Evolutionary conservation across 176 grass and related monocot genomes (phyloP).

Genomic region (Triticum turgidum): DNA sequence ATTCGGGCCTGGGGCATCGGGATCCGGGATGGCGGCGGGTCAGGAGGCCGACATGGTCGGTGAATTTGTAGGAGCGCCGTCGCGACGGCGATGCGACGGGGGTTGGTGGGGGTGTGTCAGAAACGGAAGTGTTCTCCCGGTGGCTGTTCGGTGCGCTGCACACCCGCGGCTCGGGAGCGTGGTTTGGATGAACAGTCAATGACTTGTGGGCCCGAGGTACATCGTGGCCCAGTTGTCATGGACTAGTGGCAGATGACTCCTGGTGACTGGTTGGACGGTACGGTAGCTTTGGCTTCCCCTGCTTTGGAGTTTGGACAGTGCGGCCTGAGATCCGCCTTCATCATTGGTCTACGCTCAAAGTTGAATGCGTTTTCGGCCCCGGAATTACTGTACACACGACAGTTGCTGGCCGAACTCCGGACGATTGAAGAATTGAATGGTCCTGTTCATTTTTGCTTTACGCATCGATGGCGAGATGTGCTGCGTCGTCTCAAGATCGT

Average conservation of each 20-base stretch:
- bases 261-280: not conserved
- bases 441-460: too few species aligned
- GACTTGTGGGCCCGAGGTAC: not conserved
- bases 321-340: not conserved
- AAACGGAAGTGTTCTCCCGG: not conserved
- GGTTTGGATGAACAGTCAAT: not conserved
- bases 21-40: constrained; percentile 38
- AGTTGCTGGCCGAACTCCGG: too few species aligned
- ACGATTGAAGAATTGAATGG: too few species aligned
- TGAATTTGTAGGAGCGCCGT: constrained; percentile 37
- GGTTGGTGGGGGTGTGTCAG: constrained; percentile 22
- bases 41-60: constrained; percentile 16
- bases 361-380: not conserved
- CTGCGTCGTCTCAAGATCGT: too few species aligned
- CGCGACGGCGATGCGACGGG: constrained; percentile 41
- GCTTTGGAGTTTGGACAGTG: constrained; percentile 14
- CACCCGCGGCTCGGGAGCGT: not conserved
- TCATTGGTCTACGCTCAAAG: not conserved
- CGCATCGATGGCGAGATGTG: too few species aligned
- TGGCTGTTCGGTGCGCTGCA: not conserved
- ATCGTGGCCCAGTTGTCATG: not conserved
- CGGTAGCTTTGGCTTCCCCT: not conserved
- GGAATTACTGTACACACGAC: too few species aligned
- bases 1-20: constrained; percentile 35
- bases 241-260: rapidly evolving